Evolutionary conservation across 106 monocot species (phyloP).

Genomic region (Amphibolis antarctica): DNA sequence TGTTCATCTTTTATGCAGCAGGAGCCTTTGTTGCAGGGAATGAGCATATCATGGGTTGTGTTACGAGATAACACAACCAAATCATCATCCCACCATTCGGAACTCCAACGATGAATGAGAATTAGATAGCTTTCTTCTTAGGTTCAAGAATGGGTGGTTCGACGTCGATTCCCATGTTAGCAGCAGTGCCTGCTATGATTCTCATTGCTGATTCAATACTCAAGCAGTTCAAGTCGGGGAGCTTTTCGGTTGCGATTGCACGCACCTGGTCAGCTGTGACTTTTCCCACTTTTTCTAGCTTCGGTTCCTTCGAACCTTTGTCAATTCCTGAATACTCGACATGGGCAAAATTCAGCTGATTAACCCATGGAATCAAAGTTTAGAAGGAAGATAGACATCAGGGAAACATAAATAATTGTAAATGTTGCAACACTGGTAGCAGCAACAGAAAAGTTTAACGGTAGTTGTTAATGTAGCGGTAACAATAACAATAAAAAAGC

Average conservation of each 20-base stretch:
- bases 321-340: constrained; percentile 40
- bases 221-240: constrained; percentile 83
- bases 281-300: constrained; percentile 74
- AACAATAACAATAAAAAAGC: too few relatives aligned
- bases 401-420: too few relatives aligned
- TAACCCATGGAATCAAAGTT: background rate
- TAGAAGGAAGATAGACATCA: too few relatives aligned
- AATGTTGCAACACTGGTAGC: too few relatives aligned
- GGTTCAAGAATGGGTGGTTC: constrained; percentile 79
- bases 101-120: too few relatives aligned
- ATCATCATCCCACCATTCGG: too few relatives aligned
- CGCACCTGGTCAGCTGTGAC: constrained; percentile 40
- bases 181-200: constrained; percentile 91
- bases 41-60: too few relatives aligned
- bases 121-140: constrained; percentile 60
- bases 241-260: constrained; percentile 12
- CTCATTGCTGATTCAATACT: constrained; percentile 84
- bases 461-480: too few relatives aligned
- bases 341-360: too few relatives aligned
- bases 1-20: background rate
- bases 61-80: too few relatives aligned
- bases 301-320: constrained; percentile 85
- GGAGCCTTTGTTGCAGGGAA: too few relatives aligned
- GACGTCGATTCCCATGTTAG: constrained; percentile 92
- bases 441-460: too few relatives aligned